Evolutionary conservation across 768 basidiomycete genomes (phyloP).

Genomic region (Fomitopsis serialis): DNA sequence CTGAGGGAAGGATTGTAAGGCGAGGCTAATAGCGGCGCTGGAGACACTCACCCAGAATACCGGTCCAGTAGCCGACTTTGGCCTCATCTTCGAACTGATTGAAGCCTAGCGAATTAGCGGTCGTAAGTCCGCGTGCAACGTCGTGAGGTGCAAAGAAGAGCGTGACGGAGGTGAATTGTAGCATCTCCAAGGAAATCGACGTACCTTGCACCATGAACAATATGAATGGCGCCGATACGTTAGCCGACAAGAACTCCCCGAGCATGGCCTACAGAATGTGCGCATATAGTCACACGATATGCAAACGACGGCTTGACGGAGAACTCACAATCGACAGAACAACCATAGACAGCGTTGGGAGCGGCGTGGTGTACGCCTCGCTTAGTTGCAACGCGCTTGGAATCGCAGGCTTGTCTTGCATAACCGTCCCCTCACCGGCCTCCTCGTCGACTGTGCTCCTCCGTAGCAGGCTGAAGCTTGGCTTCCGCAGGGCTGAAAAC

Average conservation of each 20-base stretch:
- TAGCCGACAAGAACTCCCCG: constrained; percentile 91
- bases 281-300: background rate
- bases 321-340: constrained; percentile 78
- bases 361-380: constrained; percentile 72
- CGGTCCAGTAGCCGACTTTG: constrained; percentile 85
- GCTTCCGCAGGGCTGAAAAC: constrained; percentile 17
- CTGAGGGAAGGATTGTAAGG: constrained; percentile 27
- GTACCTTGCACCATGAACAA: constrained; percentile 91
- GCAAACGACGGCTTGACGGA: background rate
- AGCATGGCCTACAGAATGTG: constrained; percentile 67
- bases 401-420: constrained; percentile 58
- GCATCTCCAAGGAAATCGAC: constrained; percentile 2
- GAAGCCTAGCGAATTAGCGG: constrained; percentile 41
- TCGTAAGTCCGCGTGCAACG: constrained; percentile 17
- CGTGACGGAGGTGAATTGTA: too few species aligned
- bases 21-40: background rate
- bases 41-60: constrained; percentile 58
- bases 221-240: constrained; percentile 87
- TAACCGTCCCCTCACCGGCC: constrained; percentile 12
- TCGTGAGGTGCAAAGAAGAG: constrained; percentile 17
- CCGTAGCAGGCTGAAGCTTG: constrained; percentile 18
- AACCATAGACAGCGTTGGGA: constrained; percentile 84
- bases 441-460: constrained; percentile 19
- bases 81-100: constrained; percentile 72
- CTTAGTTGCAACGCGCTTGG: constrained; percentile 63